phyloP scores from a whole-genome alignment of 2,329 filamentous ascomycete genomes.

The Ascochyta clinopodiicola region DNA sequence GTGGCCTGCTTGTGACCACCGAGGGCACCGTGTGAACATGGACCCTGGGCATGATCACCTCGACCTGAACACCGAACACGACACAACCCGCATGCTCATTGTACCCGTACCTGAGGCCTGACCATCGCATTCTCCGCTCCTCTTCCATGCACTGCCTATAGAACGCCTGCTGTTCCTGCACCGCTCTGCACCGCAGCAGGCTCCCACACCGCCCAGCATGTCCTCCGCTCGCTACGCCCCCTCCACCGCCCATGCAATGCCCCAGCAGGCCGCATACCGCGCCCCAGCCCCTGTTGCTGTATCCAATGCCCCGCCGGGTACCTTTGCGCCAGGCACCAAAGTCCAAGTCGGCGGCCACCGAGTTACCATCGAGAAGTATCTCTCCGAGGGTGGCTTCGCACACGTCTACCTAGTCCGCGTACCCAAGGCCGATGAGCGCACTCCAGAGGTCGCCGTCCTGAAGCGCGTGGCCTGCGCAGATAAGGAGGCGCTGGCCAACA shows the following conservation, averaged over 20 bases:
- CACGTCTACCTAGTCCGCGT: slow-evolving; percentile 97
- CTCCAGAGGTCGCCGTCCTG: slow-evolving; percentile 81
- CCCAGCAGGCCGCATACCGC: slow-evolving; percentile 47
- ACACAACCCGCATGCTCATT: slow-evolving; percentile 21
- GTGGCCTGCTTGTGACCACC: slow-evolving; percentile 38
- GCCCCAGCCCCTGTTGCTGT: slow-evolving; percentile 37
- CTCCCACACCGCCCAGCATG: slow-evolving; percentile 45
- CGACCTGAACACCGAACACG: slow-evolving; percentile 35
- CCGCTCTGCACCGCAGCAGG: slow-evolving; percentile 43
- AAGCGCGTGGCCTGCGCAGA: slow-evolving; percentile 97
- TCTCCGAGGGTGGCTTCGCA: slow-evolving; percentile 97
- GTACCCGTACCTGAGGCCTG: slow-evolving; percentile 18
- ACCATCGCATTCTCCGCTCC: slow-evolving; percentile 15
- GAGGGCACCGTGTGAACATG: slow-evolving; percentile 16
- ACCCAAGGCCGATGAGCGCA: slow-evolving; percentile 72
- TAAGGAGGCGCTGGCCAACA: slow-evolving; percentile 90
- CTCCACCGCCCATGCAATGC: slow-evolving; percentile 41
- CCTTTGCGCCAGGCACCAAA: slow-evolving; percentile 92
- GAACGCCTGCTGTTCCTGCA: slow-evolving; percentile 37
- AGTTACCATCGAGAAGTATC: slow-evolving; percentile 94
- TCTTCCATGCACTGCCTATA: slow-evolving; percentile 43
- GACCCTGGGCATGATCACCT: slow-evolving; percentile 21
- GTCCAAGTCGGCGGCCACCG: slow-evolving; percentile 93
- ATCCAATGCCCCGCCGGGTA: slow-evolving; percentile 65
- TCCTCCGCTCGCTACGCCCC: slow-evolving; percentile 49